Conservation (phyloP, 192 early-diverging fungal genomes). For the Coemansia sp. region DNA sequence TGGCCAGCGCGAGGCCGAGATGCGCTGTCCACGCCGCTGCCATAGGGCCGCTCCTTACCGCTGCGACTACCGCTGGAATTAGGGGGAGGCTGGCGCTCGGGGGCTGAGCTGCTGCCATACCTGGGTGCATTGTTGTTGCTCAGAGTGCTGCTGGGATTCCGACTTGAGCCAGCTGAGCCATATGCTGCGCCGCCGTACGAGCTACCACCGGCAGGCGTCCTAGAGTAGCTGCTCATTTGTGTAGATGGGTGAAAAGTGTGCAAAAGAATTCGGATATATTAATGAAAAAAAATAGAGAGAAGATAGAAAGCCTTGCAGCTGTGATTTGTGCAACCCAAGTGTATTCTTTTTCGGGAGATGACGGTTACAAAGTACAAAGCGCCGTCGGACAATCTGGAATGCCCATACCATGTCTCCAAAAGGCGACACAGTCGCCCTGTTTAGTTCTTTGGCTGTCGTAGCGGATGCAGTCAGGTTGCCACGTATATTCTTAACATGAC, state of each 20-base stretch:
- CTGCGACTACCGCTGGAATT: constrained; percentile 1
- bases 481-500: neutral
- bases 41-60: constrained; percentile 4
- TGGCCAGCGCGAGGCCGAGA: constrained; percentile 10
- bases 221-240: constrained; percentile 49
- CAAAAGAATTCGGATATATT: neutral
- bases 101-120: constrained; percentile 8
- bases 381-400: neutral
- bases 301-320: too few species aligned
- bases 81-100: neutral
- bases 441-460: neutral
- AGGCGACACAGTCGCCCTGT: neutral
- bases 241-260: constrained; percentile 4
- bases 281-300: neutral
- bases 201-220: constrained; percentile 1
- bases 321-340: too few species aligned
- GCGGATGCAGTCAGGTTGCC: neutral
- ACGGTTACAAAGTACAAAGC: too few species aligned
- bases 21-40: neutral
- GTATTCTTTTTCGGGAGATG: too few species aligned
- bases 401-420: neutral
- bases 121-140: neutral
- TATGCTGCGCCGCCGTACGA: constrained; percentile 13
- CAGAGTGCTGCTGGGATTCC: constrained; percentile 9
- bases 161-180: neutral